Percentiles rank a stretch among this genome's conserved stretches.
Conservation (phyloP, 176 grass and related monocot species). For the Rhynchospora tenuis region DNA sequence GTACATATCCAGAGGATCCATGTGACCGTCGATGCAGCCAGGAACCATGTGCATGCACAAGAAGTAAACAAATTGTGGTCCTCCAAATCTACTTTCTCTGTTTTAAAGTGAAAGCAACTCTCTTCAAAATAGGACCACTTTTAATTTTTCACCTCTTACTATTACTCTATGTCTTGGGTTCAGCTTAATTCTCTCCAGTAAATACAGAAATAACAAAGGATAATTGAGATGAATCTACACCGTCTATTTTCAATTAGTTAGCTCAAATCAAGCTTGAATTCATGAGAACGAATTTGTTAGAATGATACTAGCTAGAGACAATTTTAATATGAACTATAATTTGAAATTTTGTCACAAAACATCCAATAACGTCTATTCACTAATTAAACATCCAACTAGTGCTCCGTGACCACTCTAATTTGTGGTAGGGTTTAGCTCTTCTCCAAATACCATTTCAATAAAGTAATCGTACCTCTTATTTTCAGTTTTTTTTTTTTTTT, state of each 20-base stretch:
- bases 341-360: not conserved
- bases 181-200: not conserved
- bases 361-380: not conserved
- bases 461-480: not conserved
- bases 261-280: not conserved
- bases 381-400: not conserved
- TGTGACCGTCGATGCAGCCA: constrained; percentile 20
- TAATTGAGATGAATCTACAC: not conserved
- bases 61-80: constrained; percentile 23
- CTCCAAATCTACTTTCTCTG: constrained; percentile 26
- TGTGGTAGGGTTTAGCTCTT: not conserved
- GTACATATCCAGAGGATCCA: constrained; percentile 11
- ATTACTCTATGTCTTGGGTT: not conserved
- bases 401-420: not conserved
- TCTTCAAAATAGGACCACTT: constrained; percentile 1
- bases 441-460: not conserved
- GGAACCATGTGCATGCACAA: constrained; percentile 26
- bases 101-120: not conserved
- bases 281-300: not conserved
- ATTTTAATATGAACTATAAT: not conserved
- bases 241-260: not conserved
- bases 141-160: not conserved
- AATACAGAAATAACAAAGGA: not conserved
- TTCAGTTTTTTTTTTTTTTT: not conserved
- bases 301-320: not conserved